Evolutionary conservation across 2,329 filamentous ascomycete species (phyloP).

Genomic region (Colletotrichum brevisporum): DNA sequence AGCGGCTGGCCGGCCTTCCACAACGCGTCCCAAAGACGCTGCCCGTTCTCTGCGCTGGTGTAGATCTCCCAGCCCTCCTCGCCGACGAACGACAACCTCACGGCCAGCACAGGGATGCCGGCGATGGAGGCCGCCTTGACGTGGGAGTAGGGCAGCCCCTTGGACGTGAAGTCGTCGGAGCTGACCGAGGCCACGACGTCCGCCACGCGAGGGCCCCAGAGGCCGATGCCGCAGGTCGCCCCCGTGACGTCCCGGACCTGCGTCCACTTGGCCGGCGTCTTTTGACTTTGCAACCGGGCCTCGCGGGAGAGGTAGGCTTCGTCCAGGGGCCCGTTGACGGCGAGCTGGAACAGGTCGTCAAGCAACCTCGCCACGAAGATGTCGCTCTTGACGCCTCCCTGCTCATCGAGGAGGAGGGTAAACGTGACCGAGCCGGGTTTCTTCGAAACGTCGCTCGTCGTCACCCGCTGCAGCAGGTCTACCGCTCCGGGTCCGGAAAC

Average conservation of each 20-base stretch:
- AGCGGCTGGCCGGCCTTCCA: slow-evolving; percentile 67
- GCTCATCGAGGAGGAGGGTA: slow-evolving; percentile 67
- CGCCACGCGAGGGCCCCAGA: slow-evolving; percentile 71
- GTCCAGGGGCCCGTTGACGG: slow-evolving; percentile 69
- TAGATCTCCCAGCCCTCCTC: slow-evolving; percentile 76
- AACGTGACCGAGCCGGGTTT: slow-evolving; percentile 67
- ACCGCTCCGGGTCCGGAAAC: slow-evolving; percentile 70
- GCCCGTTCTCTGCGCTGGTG: slow-evolving; percentile 70
- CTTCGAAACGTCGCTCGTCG: slow-evolving; percentile 63
- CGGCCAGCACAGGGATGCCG: slow-evolving; percentile 69
- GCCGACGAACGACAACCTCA: slow-evolving; percentile 72
- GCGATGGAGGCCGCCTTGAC: slow-evolving; percentile 64
- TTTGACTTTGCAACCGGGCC: slow-evolving; percentile 62
- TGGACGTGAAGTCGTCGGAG: slow-evolving; percentile 60
- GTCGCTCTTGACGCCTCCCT: slow-evolving; percentile 70
- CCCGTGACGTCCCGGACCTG: slow-evolving; percentile 72
- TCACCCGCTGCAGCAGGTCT: slow-evolving; percentile 67
- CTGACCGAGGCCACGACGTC: slow-evolving; percentile 64
- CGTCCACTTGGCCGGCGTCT: slow-evolving; percentile 57
- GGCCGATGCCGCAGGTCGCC: slow-evolving; percentile 71
- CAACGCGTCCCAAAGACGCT: slow-evolving; percentile 70
- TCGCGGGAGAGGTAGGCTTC: slow-evolving; percentile 67
- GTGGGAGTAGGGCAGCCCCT: slow-evolving; percentile 63
- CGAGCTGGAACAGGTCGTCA: slow-evolving; percentile 66
- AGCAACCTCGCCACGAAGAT: slow-evolving; percentile 68